These are phyloP conservation scores for Fusarium aywerte DNA, from an alignment of 2,329 filamentous ascomycete genomes.

Conservation along the genomic window DNA sequence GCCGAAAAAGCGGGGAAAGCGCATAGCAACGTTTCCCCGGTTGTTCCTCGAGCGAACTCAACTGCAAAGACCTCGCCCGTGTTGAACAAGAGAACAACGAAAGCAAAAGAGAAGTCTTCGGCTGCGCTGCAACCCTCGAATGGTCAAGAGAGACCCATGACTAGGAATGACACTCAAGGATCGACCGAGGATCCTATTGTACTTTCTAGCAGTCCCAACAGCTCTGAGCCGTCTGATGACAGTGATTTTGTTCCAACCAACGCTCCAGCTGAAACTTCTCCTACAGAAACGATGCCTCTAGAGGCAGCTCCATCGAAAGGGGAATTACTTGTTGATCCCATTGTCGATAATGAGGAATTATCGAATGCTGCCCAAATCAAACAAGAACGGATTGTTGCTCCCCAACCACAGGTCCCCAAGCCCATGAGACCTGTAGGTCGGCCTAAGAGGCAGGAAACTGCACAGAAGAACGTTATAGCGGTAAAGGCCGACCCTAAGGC, in stretches of 20 bases:
- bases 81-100: neutral
- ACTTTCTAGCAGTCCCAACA: constrained; percentile 34
- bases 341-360: neutral
- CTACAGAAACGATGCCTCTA: neutral
- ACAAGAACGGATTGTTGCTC: neutral
- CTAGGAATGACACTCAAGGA: neutral
- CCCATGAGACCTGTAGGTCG: neutral
- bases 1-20: neutral
- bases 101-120: neutral
- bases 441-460: neutral
- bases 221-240: constrained; percentile 9
- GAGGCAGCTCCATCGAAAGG: neutral
- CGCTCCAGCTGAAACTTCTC: neutral
- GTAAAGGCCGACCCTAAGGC: neutral
- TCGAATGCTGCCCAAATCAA: neutral
- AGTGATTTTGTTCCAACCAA: neutral
- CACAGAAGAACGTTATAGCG: neutral
- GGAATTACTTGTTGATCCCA: neutral
- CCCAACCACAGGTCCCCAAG: neutral
- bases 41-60: neutral
- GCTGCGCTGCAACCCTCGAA: neutral
- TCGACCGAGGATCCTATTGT: constrained; percentile 18
- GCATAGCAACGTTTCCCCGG: neutral
- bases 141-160: neutral
- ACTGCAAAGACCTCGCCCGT: neutral